Evolutionary conservation across 805 yeast species (phyloP).

Genomic region (Ogataea methanolica): DNA sequence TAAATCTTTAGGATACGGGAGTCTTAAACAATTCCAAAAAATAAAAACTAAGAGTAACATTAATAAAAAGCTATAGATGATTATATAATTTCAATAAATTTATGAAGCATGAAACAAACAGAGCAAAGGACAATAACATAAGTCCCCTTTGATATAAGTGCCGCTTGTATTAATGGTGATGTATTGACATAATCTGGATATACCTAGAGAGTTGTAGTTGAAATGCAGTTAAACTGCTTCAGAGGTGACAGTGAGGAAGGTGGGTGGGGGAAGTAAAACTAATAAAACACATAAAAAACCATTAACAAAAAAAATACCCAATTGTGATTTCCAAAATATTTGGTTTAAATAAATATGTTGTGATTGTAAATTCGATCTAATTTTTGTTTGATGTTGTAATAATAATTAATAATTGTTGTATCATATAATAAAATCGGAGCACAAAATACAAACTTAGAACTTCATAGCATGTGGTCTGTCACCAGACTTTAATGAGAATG

Average conservation of each 20-base stretch:
- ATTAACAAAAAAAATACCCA: slow-evolving; percentile 1
- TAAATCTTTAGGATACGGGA: background rate
- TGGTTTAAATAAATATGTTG: background rate
- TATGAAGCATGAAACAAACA: background rate
- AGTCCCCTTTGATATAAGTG: background rate
- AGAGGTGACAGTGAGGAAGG: background rate
- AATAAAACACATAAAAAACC: slow-evolving; percentile 1
- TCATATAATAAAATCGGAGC: background rate
- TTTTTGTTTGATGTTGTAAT: background rate
- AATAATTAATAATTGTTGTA: background rate
- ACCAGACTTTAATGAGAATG: slow-evolving; percentile 96
- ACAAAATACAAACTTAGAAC: slow-evolving; percentile 52
- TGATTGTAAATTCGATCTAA: background rate
- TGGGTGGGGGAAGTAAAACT: background rate
- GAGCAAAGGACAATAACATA: background rate
- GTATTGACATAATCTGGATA: background rate
- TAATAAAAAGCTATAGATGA: slow-evolving; percentile 1
- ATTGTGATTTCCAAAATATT: slow-evolving; percentile 1
- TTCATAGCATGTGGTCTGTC: slow-evolving; percentile 98
- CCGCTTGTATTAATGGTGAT: background rate
- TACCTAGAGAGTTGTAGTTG: background rate
- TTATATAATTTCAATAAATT: background rate
- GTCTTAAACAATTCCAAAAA: background rate
- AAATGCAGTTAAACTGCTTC: background rate
- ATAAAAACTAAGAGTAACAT: slow-evolving; percentile 3